These are phyloP conservation scores for Tetrapisispora nanseiensis DNA, from an alignment of 805 yeast genomes.

Conservation along the genomic window DNA sequence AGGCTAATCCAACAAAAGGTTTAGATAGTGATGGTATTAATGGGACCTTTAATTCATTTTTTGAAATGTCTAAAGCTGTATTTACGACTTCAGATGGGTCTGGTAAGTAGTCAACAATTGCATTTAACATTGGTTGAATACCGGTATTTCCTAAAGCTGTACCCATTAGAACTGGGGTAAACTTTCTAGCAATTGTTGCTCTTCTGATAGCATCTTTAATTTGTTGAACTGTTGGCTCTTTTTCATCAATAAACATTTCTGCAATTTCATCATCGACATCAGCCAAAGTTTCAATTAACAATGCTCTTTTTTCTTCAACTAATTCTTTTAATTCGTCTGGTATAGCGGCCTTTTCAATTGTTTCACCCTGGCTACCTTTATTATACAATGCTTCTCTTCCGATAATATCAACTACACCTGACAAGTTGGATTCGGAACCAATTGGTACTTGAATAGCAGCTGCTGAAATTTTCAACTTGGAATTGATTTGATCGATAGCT, in stretches of 20 bases:
- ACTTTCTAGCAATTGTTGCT: slow-evolving; percentile 87
- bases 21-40: slow-evolving; percentile 60
- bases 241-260: slow-evolving; percentile 82
- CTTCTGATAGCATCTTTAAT: slow-evolving; percentile 85
- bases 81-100: slow-evolving; percentile 90
- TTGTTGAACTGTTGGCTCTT: slow-evolving; percentile 75
- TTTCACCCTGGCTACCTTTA: slow-evolving; percentile 87
- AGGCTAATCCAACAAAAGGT: slow-evolving; percentile 95
- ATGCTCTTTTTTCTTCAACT: slow-evolving; percentile 81
- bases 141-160: slow-evolving; percentile 96
- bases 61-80: slow-evolving; percentile 70
- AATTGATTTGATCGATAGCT: slow-evolving; percentile 84
- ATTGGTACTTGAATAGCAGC: slow-evolving; percentile 98
- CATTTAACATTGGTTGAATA: slow-evolving; percentile 89
- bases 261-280: slow-evolving; percentile 98
- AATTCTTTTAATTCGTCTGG: slow-evolving; percentile 75
- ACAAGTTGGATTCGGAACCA: slow-evolving; percentile 77
- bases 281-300: slow-evolving; percentile 87
- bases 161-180: slow-evolving; percentile 99
- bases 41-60: slow-evolving; percentile 58
- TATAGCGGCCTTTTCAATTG: slow-evolving; percentile 50
- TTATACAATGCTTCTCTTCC: slow-evolving; percentile 80
- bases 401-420: slow-evolving; percentile 87
- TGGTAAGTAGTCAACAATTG: slow-evolving; percentile 92
- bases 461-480: slow-evolving; percentile 83